These are phyloP conservation scores for Corrigiola litoralis DNA, from an alignment of 179 eudicot species.

Conservation along the genomic window DNA sequence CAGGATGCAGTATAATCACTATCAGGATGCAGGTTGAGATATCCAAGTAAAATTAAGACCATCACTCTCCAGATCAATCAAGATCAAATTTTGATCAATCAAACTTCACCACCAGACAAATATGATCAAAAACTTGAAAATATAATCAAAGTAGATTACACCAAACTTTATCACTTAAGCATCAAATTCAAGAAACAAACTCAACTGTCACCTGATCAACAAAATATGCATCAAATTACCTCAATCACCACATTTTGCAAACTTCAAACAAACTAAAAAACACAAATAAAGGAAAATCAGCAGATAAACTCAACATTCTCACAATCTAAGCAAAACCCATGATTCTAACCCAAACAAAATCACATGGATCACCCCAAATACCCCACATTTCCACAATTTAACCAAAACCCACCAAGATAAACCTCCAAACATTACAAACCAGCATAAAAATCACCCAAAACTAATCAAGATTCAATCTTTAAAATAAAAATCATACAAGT, in stretches of 20 bases:
- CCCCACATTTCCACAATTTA: conserved; percentile 12
- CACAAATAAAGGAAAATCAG: background rate
- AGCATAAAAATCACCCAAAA: background rate
- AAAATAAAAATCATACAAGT: background rate
- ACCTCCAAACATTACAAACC: background rate
- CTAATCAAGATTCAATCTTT: background rate
- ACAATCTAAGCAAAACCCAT: conserved; percentile 13
- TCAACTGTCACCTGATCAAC: background rate
- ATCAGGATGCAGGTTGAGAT: background rate
- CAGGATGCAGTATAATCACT: background rate
- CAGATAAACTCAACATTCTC: background rate
- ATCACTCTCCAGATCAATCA: background rate
- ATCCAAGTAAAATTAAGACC: background rate
- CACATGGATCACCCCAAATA: background rate
- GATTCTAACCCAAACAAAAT: conserved; percentile 7
- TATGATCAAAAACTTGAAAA: background rate
- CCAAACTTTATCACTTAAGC: no score
- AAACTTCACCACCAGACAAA: no score
- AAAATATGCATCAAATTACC: background rate
- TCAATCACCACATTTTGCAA: background rate
- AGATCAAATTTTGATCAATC: background rate
- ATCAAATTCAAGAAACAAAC: background rate
- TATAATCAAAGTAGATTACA: background rate
- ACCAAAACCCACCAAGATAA: conserved; percentile 3
- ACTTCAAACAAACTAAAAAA: background rate